phyloP scores from a whole-genome alignment of 768 basidiomycete genomes.

The Peribolospora baueri region DNA sequence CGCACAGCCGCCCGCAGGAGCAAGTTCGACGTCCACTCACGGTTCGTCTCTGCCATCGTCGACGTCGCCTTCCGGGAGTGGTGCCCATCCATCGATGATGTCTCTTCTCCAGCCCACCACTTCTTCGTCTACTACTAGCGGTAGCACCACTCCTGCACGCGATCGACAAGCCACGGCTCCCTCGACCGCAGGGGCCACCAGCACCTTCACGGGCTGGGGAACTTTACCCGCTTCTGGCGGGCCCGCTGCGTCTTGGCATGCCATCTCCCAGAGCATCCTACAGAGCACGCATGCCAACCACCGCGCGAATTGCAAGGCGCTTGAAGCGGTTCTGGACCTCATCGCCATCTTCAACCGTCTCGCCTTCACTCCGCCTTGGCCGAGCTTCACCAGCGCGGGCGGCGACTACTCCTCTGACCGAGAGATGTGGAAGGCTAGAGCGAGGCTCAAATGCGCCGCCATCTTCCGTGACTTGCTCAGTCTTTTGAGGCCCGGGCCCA shows the following conservation, averaged over 20 bases:
- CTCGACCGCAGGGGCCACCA: constrained; percentile 4
- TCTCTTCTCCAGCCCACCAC: too few species aligned
- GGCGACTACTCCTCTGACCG: neutral
- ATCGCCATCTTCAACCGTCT: constrained; percentile 22
- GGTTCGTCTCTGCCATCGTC: too few species aligned
- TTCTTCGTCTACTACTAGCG: too few species aligned
- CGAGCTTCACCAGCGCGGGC: constrained; percentile 8
- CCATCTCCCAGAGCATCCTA: neutral
- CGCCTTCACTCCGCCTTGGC: constrained; percentile 18
- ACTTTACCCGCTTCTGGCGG: neutral
- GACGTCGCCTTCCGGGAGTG: too few species aligned
- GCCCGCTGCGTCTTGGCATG: neutral
- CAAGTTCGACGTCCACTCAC: too few species aligned
- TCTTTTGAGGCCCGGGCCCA: constrained; percentile 18
- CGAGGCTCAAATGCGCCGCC: constrained; percentile 20
- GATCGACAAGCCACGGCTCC: neutral
- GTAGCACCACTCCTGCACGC: constrained; percentile 1
- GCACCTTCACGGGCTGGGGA: neutral
- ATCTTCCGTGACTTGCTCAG: constrained; percentile 23
- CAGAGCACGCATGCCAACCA: neutral
- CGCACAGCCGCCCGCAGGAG: too few species aligned
- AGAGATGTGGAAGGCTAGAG: constrained; percentile 8
- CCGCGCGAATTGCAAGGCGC: constrained; percentile 6
- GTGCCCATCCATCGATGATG: too few species aligned
- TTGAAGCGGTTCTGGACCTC: constrained; percentile 13